Conservation (phyloP, 2,329 filamentous ascomycete genomes). For the Cladosporium sp. region DNA sequence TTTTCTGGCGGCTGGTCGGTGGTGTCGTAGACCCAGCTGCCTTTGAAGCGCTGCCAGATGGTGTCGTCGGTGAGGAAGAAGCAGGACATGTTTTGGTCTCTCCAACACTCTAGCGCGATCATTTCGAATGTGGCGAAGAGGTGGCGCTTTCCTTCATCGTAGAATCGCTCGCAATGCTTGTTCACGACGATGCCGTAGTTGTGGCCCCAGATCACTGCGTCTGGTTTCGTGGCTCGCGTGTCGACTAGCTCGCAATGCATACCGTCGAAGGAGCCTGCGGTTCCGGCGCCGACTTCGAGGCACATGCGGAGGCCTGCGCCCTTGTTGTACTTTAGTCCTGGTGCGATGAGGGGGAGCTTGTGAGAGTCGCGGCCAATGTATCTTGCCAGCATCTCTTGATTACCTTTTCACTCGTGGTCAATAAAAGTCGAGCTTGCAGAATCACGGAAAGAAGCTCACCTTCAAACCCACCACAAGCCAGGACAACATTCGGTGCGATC, state of each 20-base stretch:
- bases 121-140: conserved; percentile 44
- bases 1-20: conserved; percentile 39
- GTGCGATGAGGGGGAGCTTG: conserved; percentile 39
- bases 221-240: conserved; percentile 38
- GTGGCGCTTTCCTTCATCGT: conserved; percentile 90
- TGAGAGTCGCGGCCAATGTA: conserved; percentile 38
- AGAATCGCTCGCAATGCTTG: conserved; percentile 60
- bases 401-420: conserved; percentile 26
- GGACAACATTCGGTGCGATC: conserved; percentile 33
- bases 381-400: conserved; percentile 38
- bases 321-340: conserved; percentile 38
- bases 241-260: conserved; percentile 43
- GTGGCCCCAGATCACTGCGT: conserved; percentile 39
- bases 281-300: conserved; percentile 38
- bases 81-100: conserved; percentile 38
- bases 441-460: not conserved
- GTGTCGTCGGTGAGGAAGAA: conserved; percentile 40
- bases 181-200: conserved; percentile 45
- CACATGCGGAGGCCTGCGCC: conserved; percentile 39
- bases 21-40: conserved; percentile 42
- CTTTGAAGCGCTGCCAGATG: conserved; percentile 41
- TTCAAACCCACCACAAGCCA: conserved; percentile 40
- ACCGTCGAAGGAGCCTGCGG: conserved; percentile 38
- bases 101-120: conserved; percentile 39
- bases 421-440: not conserved